Conservation (phyloP, 306 rosid genomes). For the Lathyrus oleraceus region DNA sequence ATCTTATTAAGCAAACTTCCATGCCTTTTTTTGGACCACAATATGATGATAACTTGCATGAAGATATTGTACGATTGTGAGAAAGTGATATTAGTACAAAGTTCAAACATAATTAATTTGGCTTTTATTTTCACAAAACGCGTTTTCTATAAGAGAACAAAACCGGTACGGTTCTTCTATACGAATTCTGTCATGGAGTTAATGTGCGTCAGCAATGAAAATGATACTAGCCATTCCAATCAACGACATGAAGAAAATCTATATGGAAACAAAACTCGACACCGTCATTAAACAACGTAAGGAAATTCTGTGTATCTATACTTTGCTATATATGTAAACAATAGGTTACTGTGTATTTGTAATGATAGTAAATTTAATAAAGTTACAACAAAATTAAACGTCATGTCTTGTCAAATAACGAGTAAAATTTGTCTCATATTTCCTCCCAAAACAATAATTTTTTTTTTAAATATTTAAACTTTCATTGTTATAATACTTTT, state of each 20-base stretch:
- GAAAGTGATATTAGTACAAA: constrained; percentile 21
- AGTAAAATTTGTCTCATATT: too few relatives aligned
- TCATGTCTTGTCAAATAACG: too few relatives aligned
- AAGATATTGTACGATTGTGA: constrained; percentile 21
- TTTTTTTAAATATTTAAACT: too few relatives aligned
- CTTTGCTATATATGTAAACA: too few relatives aligned
- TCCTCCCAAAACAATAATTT: too few relatives aligned
- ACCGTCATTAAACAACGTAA: neutral
- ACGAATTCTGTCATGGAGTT: constrained; percentile 6
- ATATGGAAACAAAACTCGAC: neutral
- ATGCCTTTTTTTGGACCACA: constrained; percentile 35
- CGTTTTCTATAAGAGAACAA: constrained; percentile 23
- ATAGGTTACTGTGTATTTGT: too few relatives aligned
- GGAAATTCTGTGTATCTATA: neutral
- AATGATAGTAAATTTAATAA: too few relatives aligned
- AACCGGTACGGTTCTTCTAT: constrained; percentile 32
- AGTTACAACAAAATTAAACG: too few relatives aligned
- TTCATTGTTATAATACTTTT: too few relatives aligned
- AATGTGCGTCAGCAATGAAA: constrained; percentile 10
- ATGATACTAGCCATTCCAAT: neutral
- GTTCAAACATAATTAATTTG: constrained; percentile 10
- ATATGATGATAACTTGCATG: constrained; percentile 21
- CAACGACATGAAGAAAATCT: neutral
- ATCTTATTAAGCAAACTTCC: constrained; percentile 30
- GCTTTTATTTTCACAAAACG: neutral